These are phyloP conservation scores for Aethionema arabicum DNA, from an alignment of 345 rosid genomes.

Conservation along the genomic window DNA sequence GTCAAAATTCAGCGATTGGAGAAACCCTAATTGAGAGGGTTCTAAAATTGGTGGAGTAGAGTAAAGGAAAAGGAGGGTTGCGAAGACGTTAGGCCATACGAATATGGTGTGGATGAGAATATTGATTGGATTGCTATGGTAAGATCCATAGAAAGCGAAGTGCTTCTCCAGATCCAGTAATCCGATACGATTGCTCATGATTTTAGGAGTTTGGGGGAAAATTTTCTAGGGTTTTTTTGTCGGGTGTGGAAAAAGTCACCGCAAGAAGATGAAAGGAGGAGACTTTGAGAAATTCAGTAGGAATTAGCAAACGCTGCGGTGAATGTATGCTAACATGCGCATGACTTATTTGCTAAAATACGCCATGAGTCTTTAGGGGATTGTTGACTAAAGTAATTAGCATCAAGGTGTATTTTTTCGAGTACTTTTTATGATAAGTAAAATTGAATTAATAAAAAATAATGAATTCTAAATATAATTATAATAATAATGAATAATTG, in stretches of 20 bases:
- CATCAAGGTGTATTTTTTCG: too few relatives aligned
- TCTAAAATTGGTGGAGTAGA: slow-evolving; percentile 49
- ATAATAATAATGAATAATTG: too few relatives aligned
- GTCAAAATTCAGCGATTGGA: slow-evolving; percentile 31
- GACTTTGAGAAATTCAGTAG: slow-evolving; percentile 1
- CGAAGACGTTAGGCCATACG: slow-evolving; percentile 83
- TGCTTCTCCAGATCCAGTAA: slow-evolving; percentile 73
- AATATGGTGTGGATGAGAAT: slow-evolving; percentile 58
- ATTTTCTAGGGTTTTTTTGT: background rate
- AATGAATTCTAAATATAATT: too few relatives aligned
- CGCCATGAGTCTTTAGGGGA: too few relatives aligned
- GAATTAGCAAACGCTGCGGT: too few relatives aligned
- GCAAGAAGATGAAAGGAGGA: background rate
- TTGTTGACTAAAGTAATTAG: too few relatives aligned
- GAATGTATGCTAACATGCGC: slow-evolving; percentile 13
- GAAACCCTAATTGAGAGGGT: slow-evolving; percentile 36
- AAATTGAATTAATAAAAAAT: too few relatives aligned
- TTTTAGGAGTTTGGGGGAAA: background rate
- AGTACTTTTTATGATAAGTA: too few relatives aligned
- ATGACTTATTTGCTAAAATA: background rate
- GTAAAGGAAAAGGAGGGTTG: slow-evolving; percentile 57
- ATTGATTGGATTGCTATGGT: slow-evolving; percentile 69
- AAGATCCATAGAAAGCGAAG: slow-evolving; percentile 83
- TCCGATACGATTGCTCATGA: slow-evolving; percentile 42
- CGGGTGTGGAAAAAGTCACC: background rate